phyloP scores from a whole-genome alignment of 257 asterid genomes.

The Hygrophila difformis region DNA sequence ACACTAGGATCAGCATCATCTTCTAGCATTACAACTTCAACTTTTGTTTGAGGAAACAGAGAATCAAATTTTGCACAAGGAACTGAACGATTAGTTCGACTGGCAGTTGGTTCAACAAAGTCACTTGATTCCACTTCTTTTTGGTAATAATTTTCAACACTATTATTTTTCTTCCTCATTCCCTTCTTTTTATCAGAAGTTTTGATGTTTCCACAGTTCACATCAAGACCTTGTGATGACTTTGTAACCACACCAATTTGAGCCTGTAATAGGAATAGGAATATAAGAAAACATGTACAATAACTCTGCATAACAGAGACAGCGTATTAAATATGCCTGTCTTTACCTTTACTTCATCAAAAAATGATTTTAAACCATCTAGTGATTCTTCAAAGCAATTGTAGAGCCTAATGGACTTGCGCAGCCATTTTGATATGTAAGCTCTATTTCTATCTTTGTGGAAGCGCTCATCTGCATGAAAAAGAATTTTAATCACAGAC shows the following conservation, averaged over 20 bases:
- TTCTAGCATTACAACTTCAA: slow-evolving; percentile 21
- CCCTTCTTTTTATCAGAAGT: slow-evolving; percentile 22
- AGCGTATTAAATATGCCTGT: slow-evolving; percentile 3
- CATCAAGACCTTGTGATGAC: slow-evolving; percentile 28
- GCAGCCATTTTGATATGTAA: slow-evolving; percentile 87
- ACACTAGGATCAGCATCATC: slow-evolving; percentile 25
- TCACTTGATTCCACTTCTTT: slow-evolving; percentile 21
- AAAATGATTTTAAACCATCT: slow-evolving; percentile 62
- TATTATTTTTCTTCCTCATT: slow-evolving; percentile 24
- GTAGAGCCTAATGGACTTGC: slow-evolving; percentile 68
- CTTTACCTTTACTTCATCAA: slow-evolving; percentile 61
- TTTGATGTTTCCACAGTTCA: slow-evolving; percentile 26
- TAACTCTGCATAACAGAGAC: slow-evolving; percentile 6
- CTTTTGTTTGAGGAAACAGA: slow-evolving; percentile 16
- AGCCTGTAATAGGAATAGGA: slow-evolving; percentile 48
- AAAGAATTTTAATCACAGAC: slow-evolving; percentile 3
- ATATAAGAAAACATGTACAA: slow-evolving; percentile 3
- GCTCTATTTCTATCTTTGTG: slow-evolving; percentile 66
- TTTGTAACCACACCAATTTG: slow-evolving; percentile 28
- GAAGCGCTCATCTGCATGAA: slow-evolving; percentile 80
- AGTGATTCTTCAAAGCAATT: slow-evolving; percentile 59
- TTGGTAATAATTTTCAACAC: slow-evolving; percentile 22
- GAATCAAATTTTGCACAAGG: slow-evolving; percentile 22
- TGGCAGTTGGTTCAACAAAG: slow-evolving; percentile 23
- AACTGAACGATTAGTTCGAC: slow-evolving; percentile 23